A percentile compares a stretch with the other conserved stretches of the same genome.
Conservation (phyloP, 2,329 filamentous ascomycete species). For the Penicillium sp. region DNA sequence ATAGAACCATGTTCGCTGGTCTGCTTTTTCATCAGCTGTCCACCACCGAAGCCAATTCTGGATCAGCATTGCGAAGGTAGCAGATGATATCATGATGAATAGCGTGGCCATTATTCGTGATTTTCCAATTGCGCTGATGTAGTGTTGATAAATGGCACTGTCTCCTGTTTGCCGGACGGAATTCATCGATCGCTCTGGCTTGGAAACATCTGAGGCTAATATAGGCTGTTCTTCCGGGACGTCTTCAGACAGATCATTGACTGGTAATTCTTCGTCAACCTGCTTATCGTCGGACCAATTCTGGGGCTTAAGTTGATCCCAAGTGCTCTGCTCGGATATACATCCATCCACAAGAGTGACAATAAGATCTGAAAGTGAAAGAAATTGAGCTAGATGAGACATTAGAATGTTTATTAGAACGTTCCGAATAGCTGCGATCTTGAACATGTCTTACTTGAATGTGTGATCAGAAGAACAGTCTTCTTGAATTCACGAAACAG, state of each 20-base stretch:
- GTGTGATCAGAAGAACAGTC: conserved; percentile 1
- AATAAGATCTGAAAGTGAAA: background rate
- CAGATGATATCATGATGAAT: background rate
- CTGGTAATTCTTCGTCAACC: background rate
- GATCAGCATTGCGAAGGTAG: background rate
- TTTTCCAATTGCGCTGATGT: background rate
- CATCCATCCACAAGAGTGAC: background rate
- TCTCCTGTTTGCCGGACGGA: background rate
- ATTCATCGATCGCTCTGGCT: background rate
- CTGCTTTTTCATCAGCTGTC: background rate
- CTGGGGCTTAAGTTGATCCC: background rate
- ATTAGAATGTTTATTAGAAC: background rate
- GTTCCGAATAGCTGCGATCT: no score
- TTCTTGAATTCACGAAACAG: background rate
- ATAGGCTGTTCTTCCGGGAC: no score
- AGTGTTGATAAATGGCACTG: background rate
- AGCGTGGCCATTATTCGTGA: background rate
- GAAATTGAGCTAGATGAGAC: background rate
- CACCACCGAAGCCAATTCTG: background rate
- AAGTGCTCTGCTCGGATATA: background rate
- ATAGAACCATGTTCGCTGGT: background rate
- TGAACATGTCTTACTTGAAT: background rate
- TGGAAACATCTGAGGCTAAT: background rate
- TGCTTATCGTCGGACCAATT: background rate
- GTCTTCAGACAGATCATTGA: background rate